These are phyloP conservation scores for Rhodotorula babjevae DNA, from an alignment of 768 basidiomycete genomes.

Conservation along the genomic window DNA sequence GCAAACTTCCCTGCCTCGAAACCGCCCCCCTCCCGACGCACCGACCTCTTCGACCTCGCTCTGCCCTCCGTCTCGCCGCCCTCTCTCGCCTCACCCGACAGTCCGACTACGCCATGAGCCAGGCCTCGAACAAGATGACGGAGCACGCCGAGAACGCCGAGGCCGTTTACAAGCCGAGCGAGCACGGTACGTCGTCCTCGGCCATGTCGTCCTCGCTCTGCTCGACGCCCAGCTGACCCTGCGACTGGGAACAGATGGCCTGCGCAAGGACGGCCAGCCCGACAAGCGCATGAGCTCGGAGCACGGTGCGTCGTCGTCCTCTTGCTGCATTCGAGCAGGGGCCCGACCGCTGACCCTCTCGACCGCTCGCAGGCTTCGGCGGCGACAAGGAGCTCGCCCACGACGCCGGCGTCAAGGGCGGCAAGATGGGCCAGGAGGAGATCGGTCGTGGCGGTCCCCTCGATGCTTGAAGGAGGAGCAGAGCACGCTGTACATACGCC, in stretches of 20 bases:
- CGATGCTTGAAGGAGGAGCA: no score
- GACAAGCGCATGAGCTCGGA: conserved; percentile 49
- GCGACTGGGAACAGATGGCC: conserved; percentile 35
- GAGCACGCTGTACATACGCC: no score
- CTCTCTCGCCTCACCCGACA: no score
- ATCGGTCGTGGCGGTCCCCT: background rate
- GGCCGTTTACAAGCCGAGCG: conserved; percentile 41
- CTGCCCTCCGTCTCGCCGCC: no score
- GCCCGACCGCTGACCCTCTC: no score
- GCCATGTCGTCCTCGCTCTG: no score
- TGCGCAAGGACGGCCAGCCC: conserved; percentile 48
- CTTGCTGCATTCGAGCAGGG: background rate
- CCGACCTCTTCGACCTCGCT: no score
- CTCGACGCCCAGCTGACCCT: no score
- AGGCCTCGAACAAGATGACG: conserved; percentile 31
- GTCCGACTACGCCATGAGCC: conserved; percentile 14
- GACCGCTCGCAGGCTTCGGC: conserved; percentile 28
- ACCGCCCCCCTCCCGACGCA: no score
- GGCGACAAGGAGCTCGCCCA: conserved; percentile 32
- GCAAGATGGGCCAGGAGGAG: conserved; percentile 37
- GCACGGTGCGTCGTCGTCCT: conserved; percentile 43
- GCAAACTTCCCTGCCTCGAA: no score
- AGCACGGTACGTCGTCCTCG: conserved; percentile 42
- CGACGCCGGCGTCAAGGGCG: conserved; percentile 33
- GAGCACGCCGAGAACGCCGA: conserved; percentile 22